These are phyloP conservation scores for Clonostachys solani DNA, from an alignment of 2,329 filamentous ascomycete genomes.

Conservation along the genomic window DNA sequence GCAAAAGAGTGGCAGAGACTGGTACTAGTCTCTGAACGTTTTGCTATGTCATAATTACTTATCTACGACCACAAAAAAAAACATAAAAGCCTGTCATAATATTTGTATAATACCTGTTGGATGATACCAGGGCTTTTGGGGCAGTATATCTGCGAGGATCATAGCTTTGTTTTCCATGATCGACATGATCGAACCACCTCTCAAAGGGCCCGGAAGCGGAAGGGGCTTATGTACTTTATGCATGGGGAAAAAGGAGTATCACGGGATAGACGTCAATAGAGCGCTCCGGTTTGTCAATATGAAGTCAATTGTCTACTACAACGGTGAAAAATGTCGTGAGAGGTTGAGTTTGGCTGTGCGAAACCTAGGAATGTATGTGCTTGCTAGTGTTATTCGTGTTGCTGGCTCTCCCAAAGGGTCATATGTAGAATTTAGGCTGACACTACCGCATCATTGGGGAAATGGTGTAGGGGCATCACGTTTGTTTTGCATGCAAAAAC, in stretches of 20 bases:
- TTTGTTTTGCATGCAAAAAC: constrained; percentile 15
- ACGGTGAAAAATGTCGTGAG: not conserved
- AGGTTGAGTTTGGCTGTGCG: not conserved
- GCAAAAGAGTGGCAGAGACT: constrained; percentile 96
- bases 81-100: too few relatives aligned
- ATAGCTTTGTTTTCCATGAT: too few relatives aligned
- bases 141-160: too few relatives aligned
- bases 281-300: not conserved
- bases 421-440: too few relatives aligned
- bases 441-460: constrained; percentile 6
- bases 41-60: too few relatives aligned
- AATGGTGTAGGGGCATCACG: constrained; percentile 19
- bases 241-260: not conserved
- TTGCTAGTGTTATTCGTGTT: not conserved
- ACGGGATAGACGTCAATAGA: not conserved
- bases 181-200: too few relatives aligned
- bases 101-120: too few relatives aligned
- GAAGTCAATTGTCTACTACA: not conserved
- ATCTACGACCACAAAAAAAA: too few relatives aligned
- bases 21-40: constrained; percentile 13
- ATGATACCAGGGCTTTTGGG: too few relatives aligned
- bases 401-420: too few relatives aligned
- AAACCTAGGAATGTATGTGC: not conserved
- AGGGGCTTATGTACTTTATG: not conserved
- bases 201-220: not conserved